Evolutionary conservation across 805 yeast genomes (phyloP).

Genomic region (Kodamaea lidongshanica): DNA sequence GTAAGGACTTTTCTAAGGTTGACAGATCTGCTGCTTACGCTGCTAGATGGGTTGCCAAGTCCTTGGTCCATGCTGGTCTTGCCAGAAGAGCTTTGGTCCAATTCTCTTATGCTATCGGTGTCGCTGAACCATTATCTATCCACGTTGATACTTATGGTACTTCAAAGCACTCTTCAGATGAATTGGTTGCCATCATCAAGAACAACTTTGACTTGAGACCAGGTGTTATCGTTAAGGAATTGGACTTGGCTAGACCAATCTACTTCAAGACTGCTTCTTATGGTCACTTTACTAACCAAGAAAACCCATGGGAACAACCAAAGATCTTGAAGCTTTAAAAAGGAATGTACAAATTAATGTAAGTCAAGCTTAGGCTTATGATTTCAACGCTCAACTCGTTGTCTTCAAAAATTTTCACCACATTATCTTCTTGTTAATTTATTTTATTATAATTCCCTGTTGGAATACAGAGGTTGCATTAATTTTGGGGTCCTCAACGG

Average conservation of each 20-base stretch:
- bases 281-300: conserved; percentile 99
- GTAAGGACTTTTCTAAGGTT: conserved; percentile 99
- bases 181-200: conserved; percentile 85
- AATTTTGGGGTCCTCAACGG: conserved; percentile 49
- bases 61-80: conserved; percentile 88
- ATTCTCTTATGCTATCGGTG: conserved; percentile 99
- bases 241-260: conserved; percentile 98
- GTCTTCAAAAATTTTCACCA: conserved; percentile 10
- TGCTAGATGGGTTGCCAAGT: conserved; percentile 99
- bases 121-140: conserved; percentile 97
- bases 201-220: conserved; percentile 99
- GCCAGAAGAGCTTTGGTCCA: conserved; percentile 97
- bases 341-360: conserved; percentile 30
- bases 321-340: conserved; percentile 62
- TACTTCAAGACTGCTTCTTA: conserved; percentile 98
- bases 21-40: conserved; percentile 99
- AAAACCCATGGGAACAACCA: conserved; percentile 98
- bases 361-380: conserved; percentile 4
- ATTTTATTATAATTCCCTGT: conserved; percentile 14
- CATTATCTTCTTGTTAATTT: conserved; percentile 17
- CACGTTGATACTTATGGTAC: conserved; percentile 98
- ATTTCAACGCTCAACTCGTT: conserved; percentile 45
- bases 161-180: conserved; percentile 79
- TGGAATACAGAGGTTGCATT: conserved; percentile 38
- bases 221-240: conserved; percentile 95